Percentiles rank a stretch among this genome's conserved stretches.
phyloP scores from a whole-genome alignment of 805 yeast genomes.

The Metschnikowia amazonensis region DNA sequence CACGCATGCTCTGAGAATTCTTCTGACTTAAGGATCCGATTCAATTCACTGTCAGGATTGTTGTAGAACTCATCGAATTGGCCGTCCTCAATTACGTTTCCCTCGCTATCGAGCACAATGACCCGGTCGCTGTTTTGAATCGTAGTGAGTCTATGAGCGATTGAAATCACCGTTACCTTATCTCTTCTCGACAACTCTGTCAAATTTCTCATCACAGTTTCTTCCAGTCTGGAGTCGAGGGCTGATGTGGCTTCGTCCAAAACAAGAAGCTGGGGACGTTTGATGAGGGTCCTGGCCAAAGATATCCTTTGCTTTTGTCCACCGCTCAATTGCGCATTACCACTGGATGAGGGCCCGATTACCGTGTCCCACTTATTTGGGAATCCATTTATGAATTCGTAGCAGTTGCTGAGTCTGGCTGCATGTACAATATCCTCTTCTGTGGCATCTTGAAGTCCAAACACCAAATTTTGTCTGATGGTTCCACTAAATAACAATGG shows the following conservation, averaged over 20 bases:
- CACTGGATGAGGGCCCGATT: constrained; percentile 73
- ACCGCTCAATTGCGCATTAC: constrained; percentile 80
- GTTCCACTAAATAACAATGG: constrained; percentile 87
- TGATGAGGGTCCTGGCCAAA: constrained; percentile 78
- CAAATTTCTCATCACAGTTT: constrained; percentile 74
- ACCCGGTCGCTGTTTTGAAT: constrained; percentile 78
- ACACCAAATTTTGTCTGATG: constrained; percentile 74
- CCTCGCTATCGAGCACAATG: constrained; percentile 56
- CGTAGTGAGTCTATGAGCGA: constrained; percentile 89
- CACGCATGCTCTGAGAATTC: constrained; percentile 11
- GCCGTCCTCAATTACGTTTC: constrained; percentile 68
- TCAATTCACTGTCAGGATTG: constrained; percentile 43
- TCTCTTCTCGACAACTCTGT: constrained; percentile 42
- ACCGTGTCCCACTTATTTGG: constrained; percentile 79
- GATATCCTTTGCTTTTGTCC: constrained; percentile 95
- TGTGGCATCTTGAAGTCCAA: constrained; percentile 61
- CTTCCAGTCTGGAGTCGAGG: constrained; percentile 82
- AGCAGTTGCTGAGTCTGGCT: constrained; percentile 67
- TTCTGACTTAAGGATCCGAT: constrained; percentile 36
- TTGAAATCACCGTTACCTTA: constrained; percentile 70
- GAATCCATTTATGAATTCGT: constrained; percentile 61
- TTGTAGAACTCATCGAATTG: constrained; percentile 48
- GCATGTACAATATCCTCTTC: constrained; percentile 61
- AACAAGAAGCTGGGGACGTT: constrained; percentile 74
- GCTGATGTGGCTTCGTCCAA: constrained; percentile 96